Conservation (phyloP, 352 stramenopile species). For the Phytopythium ostracodes region DNA sequence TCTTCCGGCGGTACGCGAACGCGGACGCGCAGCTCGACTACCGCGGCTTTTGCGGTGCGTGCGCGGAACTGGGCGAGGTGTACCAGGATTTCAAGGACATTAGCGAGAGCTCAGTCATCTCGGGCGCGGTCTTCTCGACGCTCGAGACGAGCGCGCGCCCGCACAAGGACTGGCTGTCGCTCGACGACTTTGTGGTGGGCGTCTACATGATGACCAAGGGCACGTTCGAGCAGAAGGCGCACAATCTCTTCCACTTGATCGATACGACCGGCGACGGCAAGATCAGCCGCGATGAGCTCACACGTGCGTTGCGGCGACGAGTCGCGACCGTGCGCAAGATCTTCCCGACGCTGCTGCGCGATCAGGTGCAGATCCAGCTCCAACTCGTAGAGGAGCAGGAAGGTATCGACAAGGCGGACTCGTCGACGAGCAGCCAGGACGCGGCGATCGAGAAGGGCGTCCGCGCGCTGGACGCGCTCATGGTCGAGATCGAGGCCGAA, state of each 20-base stretch:
- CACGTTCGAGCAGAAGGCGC: conserved; percentile 74
- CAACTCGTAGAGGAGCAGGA: conserved; percentile 7
- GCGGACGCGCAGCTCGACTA: conserved; percentile 59
- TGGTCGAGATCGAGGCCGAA: conserved; percentile 77
- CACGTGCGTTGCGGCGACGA: conserved; percentile 55
- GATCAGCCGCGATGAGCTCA: conserved; percentile 77
- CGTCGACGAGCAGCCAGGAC: conserved; percentile 34
- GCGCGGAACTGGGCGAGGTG: conserved; percentile 44
- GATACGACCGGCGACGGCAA: conserved; percentile 61
- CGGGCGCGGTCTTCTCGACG: conserved; percentile 70
- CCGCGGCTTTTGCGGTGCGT: conserved; percentile 57
- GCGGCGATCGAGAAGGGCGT: conserved; percentile 52
- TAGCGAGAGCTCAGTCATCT: conserved; percentile 53
- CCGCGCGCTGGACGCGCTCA: conserved; percentile 55
- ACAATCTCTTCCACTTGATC: conserved; percentile 72
- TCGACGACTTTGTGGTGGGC: conserved; percentile 79
- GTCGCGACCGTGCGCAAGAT: conserved; percentile 72
- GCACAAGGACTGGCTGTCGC: conserved; percentile 60
- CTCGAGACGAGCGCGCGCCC: conserved; percentile 48
- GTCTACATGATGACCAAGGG: conserved; percentile 82
- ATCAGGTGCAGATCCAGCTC: conserved; percentile 62
- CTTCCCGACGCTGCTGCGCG: conserved; percentile 66
- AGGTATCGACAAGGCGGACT: conserved; percentile 14
- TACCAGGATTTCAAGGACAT: conserved; percentile 65
- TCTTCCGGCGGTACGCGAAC: conserved; percentile 50